phyloP scores from a whole-genome alignment of 2,329 filamentous ascomycete genomes.

The Cladosporium halotolerans region DNA sequence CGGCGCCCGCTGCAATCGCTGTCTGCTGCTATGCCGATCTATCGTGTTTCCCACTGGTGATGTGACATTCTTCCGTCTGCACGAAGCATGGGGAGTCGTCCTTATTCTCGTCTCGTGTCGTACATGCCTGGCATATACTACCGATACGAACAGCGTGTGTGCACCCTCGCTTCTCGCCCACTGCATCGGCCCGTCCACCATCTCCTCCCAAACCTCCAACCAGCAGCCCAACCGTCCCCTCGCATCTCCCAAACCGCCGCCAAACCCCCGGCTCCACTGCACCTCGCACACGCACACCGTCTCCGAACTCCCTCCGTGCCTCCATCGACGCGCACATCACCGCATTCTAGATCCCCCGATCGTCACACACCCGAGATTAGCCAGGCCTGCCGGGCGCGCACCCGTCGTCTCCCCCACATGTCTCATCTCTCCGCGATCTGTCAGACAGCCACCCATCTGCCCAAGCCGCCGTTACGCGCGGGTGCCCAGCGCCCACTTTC shows the following conservation, averaged over 20 bases:
- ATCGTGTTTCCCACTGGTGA: not conserved
- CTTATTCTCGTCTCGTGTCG: slow-evolving; percentile 1
- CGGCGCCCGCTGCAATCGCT: slow-evolving; percentile 1
- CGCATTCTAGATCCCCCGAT: slow-evolving; percentile 8
- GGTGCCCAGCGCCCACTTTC: not conserved
- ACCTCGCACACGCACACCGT: not conserved
- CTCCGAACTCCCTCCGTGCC: not conserved
- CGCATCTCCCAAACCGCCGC: not conserved
- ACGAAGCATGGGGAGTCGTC: not conserved
- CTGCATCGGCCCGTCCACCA: not conserved
- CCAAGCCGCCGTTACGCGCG: not conserved
- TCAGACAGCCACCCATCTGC: not conserved
- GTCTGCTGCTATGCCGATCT: slow-evolving; percentile 8
- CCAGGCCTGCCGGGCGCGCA: not conserved
- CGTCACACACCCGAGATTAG: slow-evolving; percentile 6
- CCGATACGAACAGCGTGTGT: not conserved
- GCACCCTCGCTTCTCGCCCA: not conserved
- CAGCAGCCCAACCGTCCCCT: not conserved
- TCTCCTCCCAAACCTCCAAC: too few species aligned
- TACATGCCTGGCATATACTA: not conserved
- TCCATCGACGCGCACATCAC: too few species aligned
- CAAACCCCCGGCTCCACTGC: not conserved
- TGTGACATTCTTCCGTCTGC: not conserved
- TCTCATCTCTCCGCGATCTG: slow-evolving; percentile 10
- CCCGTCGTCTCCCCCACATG: not conserved